Base-by-base conservation (phyloP, 768 basidiomycete species). In the Termitomyces eurrhizus region DNA sequence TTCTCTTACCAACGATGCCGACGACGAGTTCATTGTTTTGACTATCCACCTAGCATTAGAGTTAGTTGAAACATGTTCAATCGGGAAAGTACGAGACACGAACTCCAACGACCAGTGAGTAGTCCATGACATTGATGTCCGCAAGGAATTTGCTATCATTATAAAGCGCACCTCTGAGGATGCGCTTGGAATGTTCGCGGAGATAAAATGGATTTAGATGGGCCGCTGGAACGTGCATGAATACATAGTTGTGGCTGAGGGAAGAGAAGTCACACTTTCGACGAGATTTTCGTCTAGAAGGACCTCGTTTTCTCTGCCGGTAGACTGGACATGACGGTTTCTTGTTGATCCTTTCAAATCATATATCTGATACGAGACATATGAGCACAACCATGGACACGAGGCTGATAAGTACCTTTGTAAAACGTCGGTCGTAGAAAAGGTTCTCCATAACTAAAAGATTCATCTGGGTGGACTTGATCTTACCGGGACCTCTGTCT, bases 391-490 rank as follows among this genome's bases (percentile, higher is more conserved):
- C 9, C 6, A 57, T 29, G 32, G 37, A 1, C n/a, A 52, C 16
- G 12, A 29, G 37, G 14, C 26, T 24, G 39, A 21, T 41, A 14
- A 42, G n/a, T 67, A 92, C 93, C 81, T 90, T 93, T 3, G 89
- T 87, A 68, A 98, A 96, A 12, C 89, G 85, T 58, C 92, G 83
- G 64, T 95, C 92, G 72, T 97, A 95, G 70, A 98, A 97, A 11
- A 96, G 77, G 67, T 95, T 99, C 75, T 99, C 97, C 96, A 98
- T 98, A 52, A 99, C 92, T 41, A 98, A 77, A 24, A 99, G 78
- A 68, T 97, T 97, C 92, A 98, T 95, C 65, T 95, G 86, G 7
- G 90, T 92, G 2, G 88, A 83, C 69, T 92, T 93, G 7, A 86
- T 83, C 73, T 80, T 92, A 56, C 81, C 83, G 9, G 79, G 70